A percentile compares a stretch with the other conserved stretches of the same genome.
Conservation (phyloP, 2,329 filamentous ascomycete species). For the Trichoderma sp. region DNA sequence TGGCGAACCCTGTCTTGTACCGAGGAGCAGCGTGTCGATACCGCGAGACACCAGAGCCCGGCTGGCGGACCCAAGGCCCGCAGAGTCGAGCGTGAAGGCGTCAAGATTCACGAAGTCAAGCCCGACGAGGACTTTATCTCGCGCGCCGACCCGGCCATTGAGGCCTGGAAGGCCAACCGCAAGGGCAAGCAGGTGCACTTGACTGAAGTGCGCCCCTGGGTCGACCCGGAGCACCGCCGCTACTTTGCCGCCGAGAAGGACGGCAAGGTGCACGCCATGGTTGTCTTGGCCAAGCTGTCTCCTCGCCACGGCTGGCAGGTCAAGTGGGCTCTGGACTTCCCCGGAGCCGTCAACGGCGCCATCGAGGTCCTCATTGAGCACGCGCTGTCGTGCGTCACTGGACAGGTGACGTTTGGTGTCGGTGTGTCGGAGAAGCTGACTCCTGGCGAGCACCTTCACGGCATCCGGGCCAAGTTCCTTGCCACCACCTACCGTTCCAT, state of each 20-base stretch:
- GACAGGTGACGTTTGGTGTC: conserved; percentile 78
- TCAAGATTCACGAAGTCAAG: conserved; percentile 73
- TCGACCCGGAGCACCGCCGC: conserved; percentile 76
- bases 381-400: conserved; percentile 54
- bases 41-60: conserved; percentile 63
- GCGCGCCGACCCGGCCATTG: conserved; percentile 69
- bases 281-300: conserved; percentile 79
- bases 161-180: conserved; percentile 75
- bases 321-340: conserved; percentile 95
- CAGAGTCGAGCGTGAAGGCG: conserved; percentile 76
- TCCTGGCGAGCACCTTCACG: conserved; percentile 78
- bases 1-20: conserved; percentile 89
- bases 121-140: conserved; percentile 67
- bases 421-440: conserved; percentile 73
- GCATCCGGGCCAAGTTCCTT: conserved; percentile 76
- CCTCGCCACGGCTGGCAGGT: conserved; percentile 87
- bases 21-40: conserved; percentile 83
- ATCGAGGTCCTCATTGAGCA: conserved; percentile 81
- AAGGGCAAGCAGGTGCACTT: conserved; percentile 86
- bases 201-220: conserved; percentile 86
- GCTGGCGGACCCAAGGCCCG: conserved; percentile 70
- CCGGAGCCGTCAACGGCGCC: conserved; percentile 76
- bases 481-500: conserved; percentile 80
- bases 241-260: conserved; percentile 81
- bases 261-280: conserved; percentile 70